Conservation (phyloP, 1,284 basidiomycete genomes). For the Cryptococcus sp. region DNA sequence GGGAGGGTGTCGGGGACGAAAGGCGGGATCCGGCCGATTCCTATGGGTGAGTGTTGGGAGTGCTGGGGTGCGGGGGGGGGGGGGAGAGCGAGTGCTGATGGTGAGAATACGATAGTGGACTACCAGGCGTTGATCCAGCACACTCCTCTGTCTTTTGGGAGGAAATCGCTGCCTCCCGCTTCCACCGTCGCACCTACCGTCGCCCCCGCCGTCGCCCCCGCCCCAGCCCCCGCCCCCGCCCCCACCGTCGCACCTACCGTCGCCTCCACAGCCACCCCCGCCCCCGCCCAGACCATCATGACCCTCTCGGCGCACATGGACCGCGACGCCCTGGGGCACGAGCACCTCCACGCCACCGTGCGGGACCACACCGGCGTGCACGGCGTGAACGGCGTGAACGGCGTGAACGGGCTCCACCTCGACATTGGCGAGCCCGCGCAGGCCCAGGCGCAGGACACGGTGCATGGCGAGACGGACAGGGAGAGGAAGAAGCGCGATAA, state of each 20-base stretch:
- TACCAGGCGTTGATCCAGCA: conserved; percentile 25
- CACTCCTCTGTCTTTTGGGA: conserved; percentile 15
- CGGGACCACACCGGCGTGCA: conserved; percentile 27
- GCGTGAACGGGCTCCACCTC: conserved; percentile 10
- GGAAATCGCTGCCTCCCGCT: not conserved
- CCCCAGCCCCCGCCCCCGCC: not conserved
- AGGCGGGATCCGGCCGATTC: conserved; percentile 27
- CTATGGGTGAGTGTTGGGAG: conserved; percentile 27
- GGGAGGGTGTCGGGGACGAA: conserved; percentile 18
- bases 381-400: conserved; percentile 10
- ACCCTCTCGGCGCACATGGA: conserved; percentile 35
- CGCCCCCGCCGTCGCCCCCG: not conserved
- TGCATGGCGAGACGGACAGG: conserved; percentile 14
- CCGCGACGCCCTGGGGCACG: conserved; percentile 26
- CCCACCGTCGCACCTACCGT: not conserved
- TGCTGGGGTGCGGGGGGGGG: too few species aligned
- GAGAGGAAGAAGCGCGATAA: conserved; percentile 20
- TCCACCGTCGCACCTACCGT: not conserved
- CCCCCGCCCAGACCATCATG: conserved; percentile 25
- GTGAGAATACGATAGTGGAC: conserved; percentile 27
- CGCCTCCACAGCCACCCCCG: not conserved
- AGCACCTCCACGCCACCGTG: conserved; percentile 31
- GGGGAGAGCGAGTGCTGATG: too few species aligned
- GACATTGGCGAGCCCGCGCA: conserved; percentile 10
- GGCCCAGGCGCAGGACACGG: not conserved